A percentile compares a stretch with the other conserved stretches of the same genome.
Evolutionary conservation across 352 stramenopile genomes (phyloP).

Genomic region (Pythium sukuiense): DNA sequence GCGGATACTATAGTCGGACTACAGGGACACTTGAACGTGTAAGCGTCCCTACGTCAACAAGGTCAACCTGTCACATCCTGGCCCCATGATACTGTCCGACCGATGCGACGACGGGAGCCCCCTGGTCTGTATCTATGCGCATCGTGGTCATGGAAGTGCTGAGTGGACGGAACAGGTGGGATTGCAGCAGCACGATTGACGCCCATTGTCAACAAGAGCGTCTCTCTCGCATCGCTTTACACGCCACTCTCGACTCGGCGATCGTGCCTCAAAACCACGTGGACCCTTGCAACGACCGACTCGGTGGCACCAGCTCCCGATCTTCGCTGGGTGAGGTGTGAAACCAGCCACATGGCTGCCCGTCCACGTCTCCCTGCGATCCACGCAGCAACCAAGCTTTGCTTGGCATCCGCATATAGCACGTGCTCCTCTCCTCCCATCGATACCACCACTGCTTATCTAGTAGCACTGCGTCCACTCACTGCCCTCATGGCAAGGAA

Average conservation of each 20-base stretch:
- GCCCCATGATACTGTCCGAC: neutral
- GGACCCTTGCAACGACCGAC: neutral
- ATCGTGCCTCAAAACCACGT: conserved; percentile 2
- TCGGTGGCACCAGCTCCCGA: conserved; percentile 2
- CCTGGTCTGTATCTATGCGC: neutral
- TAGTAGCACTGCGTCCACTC: neutral
- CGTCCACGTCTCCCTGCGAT: neutral
- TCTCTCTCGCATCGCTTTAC: neutral
- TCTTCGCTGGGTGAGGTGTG: neutral
- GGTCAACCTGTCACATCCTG: conserved; percentile 6
- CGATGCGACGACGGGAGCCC: conserved; percentile 1
- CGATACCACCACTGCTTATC: neutral
- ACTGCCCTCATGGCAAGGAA: neutral
- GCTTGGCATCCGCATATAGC: neutral
- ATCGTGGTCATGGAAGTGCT: neutral
- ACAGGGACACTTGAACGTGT: too few species aligned
- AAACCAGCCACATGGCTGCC: neutral
- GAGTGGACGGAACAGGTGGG: conserved; percentile 4
- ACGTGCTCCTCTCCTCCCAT: neutral
- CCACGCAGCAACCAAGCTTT: neutral
- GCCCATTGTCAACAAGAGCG: neutral
- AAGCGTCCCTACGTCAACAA: neutral
- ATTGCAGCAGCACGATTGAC: neutral
- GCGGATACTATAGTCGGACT: too few species aligned
- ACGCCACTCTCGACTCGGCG: neutral